These are phyloP conservation scores for Starmera amethionina DNA, from an alignment of 805 yeast species.

Conservation along the genomic window DNA sequence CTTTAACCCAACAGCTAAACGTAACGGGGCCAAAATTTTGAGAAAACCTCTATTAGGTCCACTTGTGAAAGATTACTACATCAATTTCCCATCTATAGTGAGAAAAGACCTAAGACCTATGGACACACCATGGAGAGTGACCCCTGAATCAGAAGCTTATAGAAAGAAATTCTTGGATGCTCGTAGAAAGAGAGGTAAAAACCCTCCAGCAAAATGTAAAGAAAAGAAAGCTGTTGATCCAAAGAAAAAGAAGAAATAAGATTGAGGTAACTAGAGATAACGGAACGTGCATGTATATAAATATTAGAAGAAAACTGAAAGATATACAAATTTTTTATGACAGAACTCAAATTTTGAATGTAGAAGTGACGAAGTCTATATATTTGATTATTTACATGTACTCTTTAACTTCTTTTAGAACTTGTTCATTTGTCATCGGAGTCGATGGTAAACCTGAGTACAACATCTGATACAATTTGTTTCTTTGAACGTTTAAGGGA, in stretches of 20 bases:
- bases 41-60: slow-evolving; percentile 66
- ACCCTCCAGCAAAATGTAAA: slow-evolving; percentile 60
- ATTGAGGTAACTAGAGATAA: background rate
- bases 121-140: too few species aligned
- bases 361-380: too few species aligned
- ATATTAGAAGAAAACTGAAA: too few species aligned
- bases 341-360: too few species aligned
- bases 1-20: slow-evolving; percentile 52
- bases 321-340: too few species aligned
- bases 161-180: slow-evolving; percentile 32
- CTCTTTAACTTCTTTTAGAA: slow-evolving; percentile 12
- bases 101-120: slow-evolving; percentile 46
- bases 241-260: slow-evolving; percentile 29
- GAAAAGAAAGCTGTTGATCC: slow-evolving; percentile 35
- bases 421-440: slow-evolving; percentile 18
- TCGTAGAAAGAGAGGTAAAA: slow-evolving; percentile 80
- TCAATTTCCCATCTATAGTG: slow-evolving; percentile 38
- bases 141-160: slow-evolving; percentile 39
- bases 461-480: slow-evolving; percentile 36
- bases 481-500: slow-evolving; percentile 35
- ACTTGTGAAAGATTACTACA: slow-evolving; percentile 60
- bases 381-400: background rate
- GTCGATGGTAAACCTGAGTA: slow-evolving; percentile 42
- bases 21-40: slow-evolving; percentile 69
- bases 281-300: background rate